A percentile compares a stretch with the other conserved stretches of the same genome.
These are phyloP conservation scores for Barnettozyma botsteinii DNA, from an alignment of 805 yeast genomes.

Conservation along the genomic window DNA sequence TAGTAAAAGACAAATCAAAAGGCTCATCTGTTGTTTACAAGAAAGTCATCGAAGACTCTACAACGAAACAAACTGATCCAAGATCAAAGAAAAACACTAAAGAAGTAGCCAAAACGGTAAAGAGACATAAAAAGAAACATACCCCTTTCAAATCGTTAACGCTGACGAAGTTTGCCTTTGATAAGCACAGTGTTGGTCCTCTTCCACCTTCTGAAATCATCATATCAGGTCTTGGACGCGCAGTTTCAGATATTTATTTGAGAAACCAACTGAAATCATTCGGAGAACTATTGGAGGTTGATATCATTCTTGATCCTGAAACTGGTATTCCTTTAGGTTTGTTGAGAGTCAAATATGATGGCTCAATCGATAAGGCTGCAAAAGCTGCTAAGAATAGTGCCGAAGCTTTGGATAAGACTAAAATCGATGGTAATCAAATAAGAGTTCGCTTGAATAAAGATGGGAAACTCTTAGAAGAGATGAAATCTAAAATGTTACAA, in stretches of 20 bases:
- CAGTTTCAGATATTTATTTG: constrained; percentile 40
- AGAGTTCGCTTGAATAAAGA: constrained; percentile 42
- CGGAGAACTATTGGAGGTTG: constrained; percentile 59
- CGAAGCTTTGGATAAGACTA: constrained; percentile 34
- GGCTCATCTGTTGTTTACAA: constrained; percentile 33
- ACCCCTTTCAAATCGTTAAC: constrained; percentile 39
- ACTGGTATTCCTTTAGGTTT: constrained; percentile 79
- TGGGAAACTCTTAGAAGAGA: constrained; percentile 33
- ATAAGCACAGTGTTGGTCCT: constrained; percentile 68
- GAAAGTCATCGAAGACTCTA: constrained; percentile 20
- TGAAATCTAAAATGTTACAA: constrained; percentile 9
- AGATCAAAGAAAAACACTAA: constrained; percentile 23
- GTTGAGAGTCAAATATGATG: constrained; percentile 56
- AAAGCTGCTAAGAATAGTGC: constrained; percentile 42
- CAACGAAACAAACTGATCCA: constrained; percentile 34
- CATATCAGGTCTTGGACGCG: constrained; percentile 57
- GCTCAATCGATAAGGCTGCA: constrained; percentile 41
- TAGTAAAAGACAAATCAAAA: constrained; percentile 37
- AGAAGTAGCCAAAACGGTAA: constrained; percentile 24
- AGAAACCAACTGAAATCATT: constrained; percentile 51
- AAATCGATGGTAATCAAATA: constrained; percentile 47
- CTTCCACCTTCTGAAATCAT: constrained; percentile 68
- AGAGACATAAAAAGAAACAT: constrained; percentile 30
- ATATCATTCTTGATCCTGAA: constrained; percentile 59
- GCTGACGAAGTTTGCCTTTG: constrained; percentile 38